phyloP scores from a whole-genome alignment of 2,329 filamentous ascomycete species.

The Botryotinia narcissicola region DNA sequence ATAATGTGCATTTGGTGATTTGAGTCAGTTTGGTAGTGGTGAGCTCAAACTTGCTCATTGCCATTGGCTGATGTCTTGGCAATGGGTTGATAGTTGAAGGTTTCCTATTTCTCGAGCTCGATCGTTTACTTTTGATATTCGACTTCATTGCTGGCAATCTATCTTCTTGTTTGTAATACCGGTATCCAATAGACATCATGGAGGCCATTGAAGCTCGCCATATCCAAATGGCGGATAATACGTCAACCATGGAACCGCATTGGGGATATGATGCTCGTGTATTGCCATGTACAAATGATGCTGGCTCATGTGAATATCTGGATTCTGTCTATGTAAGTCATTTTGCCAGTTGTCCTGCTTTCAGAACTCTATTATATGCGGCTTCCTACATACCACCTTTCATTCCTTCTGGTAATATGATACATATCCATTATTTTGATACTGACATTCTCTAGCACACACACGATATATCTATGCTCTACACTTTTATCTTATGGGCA shows the following conservation, averaged over 20 bases:
- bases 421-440: not conserved
- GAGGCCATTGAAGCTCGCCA: slow-evolving; percentile 14
- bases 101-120: not conserved
- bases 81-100: slow-evolving; percentile 6
- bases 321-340: slow-evolving; percentile 49
- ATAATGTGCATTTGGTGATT: not conserved
- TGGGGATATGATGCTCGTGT: slow-evolving; percentile 57
- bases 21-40: not conserved
- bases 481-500: slow-evolving; percentile 56
- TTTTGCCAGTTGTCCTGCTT: not conserved
- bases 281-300: slow-evolving; percentile 55
- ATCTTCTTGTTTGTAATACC: not conserved
- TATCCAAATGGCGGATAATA: slow-evolving; percentile 21
- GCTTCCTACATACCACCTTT: not conserved
- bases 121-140: not conserved
- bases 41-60: slow-evolving; percentile 15
- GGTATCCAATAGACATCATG: not conserved
- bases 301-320: slow-evolving; percentile 57
- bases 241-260: slow-evolving; percentile 24
- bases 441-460: slow-evolving; percentile 34
- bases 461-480: slow-evolving; percentile 54
- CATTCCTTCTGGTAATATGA: not conserved
- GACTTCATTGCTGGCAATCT: not conserved
- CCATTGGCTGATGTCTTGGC: slow-evolving; percentile 8
- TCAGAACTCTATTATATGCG: no score